phyloP scores from a whole-genome alignment of 768 basidiomycete genomes.

The Dacryopinax primogenitus region DNA sequence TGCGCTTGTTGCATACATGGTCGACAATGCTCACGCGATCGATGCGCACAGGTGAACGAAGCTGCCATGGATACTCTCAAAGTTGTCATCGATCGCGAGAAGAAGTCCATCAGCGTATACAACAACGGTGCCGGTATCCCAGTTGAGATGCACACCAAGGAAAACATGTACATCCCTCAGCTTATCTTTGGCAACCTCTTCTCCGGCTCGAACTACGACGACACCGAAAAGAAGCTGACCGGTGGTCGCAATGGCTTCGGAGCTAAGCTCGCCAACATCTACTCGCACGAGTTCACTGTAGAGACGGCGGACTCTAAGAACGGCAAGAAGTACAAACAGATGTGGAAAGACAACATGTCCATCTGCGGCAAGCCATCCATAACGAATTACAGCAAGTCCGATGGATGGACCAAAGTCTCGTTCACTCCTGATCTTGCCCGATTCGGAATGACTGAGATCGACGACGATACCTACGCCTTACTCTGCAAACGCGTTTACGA shows the following conservation, averaged over 20 bases:
- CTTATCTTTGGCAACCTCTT: constrained; percentile 93
- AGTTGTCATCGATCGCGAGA: constrained; percentile 71
- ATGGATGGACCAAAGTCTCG: constrained; percentile 85
- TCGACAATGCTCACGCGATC: background rate
- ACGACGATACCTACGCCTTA: constrained; percentile 79
- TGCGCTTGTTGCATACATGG: background rate
- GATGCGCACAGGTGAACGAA: constrained; percentile 83
- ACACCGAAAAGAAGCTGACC: constrained; percentile 95
- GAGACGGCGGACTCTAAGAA: constrained; percentile 87
- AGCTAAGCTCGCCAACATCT: constrained; percentile 96
- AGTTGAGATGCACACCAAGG: constrained; percentile 84
- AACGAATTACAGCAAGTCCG: constrained; percentile 72
- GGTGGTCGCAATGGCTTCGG: constrained; percentile 98
- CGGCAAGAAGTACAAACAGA: constrained; percentile 85
- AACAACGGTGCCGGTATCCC: constrained; percentile 97
- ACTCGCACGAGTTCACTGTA: constrained; percentile 88
- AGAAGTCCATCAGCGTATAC: constrained; percentile 75
- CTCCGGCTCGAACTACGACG: constrained; percentile 94
- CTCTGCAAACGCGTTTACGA: constrained; percentile 92
- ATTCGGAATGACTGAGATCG: constrained; percentile 84
- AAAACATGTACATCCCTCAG: constrained; percentile 92
- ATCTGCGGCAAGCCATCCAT: constrained; percentile 83
- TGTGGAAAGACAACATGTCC: constrained; percentile 87
- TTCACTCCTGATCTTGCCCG: constrained; percentile 85
- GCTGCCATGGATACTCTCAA: constrained; percentile 81